Evolutionary conservation across 768 basidiomycete species (phyloP).

Genomic region (Macrocybe gigantea): DNA sequence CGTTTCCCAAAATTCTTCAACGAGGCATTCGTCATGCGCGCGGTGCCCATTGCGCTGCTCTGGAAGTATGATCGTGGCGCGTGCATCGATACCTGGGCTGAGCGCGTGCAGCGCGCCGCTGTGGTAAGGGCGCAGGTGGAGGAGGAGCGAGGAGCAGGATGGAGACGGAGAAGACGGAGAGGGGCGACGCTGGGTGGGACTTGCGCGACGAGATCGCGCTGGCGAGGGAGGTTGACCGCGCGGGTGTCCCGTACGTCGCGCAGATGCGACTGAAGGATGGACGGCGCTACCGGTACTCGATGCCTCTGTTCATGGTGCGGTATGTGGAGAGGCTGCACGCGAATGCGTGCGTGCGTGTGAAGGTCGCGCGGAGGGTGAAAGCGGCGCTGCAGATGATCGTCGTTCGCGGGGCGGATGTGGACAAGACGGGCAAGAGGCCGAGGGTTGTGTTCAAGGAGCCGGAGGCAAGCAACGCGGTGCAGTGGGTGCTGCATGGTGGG

Average conservation of each 20-base stretch:
- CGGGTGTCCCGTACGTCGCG: constrained; percentile 4
- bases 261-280: constrained; percentile 13
- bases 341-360: constrained; percentile 22
- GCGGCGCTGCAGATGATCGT: constrained; percentile 33
- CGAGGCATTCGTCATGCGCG: constrained; percentile 17
- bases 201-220: neutral
- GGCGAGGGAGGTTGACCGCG: constrained; percentile 1
- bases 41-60: constrained; percentile 25
- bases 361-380: constrained; percentile 29
- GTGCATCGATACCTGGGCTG: constrained; percentile 14
- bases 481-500: constrained; percentile 29
- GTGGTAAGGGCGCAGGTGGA: neutral
- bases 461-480: constrained; percentile 14
- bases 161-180: neutral
- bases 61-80: constrained; percentile 10
- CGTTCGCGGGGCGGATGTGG: constrained; percentile 30
- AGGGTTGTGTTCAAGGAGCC: constrained; percentile 14
- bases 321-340: constrained; percentile 30
- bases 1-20: constrained; percentile 11
- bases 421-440: constrained; percentile 10
- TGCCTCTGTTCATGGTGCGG: constrained; percentile 30
- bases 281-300: constrained; percentile 20
- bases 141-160: neutral
- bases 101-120: constrained; percentile 5
- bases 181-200: neutral